Base-by-base conservation (phyloP, 2,329 filamentous ascomycete genomes). In the Microcyclospora pomicola region DNA sequence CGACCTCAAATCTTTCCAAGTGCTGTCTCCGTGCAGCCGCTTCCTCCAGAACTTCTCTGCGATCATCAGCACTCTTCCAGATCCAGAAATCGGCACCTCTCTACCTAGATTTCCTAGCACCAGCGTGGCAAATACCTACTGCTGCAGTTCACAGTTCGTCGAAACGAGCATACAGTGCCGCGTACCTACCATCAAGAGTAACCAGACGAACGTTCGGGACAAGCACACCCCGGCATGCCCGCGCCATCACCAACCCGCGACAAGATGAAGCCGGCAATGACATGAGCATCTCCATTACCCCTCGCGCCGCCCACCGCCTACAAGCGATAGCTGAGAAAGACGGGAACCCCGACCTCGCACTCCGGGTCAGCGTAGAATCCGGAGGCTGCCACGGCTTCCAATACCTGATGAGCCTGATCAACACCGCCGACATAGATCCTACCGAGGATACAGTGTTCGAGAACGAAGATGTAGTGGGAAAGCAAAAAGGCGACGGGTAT, bases 361-460 rank as follows among this genome's bases (percentile, higher is more conserved):
- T 98, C n/a, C 82, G 88, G 37, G 82, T 98, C 48, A 80, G 82
- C 43, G 87, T 98, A 41, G 86, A 93, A 55, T 85, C 81, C 40
- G 91, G 91, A 46, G 91, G 91, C 39, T 98, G 91, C 60, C 91
- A 98, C 62, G 91, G 91, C 35, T 98, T 98, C 60, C 91, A 98
- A 59, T 98, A 98, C 57, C 66, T 93, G 34, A 94, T 98, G 83
- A 83, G 79, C 12, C 71, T 96, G 3, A 80, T 84, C 2, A 75
- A 65, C 13, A 59, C 59, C 9, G 63, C 63, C 12, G 69, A 75
- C 37, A 62, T 80, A 12, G 68, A 73, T 36, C 56, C 72, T 16
- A 78, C 86, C 42, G 91, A 96, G 51, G 91, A 98, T 56, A 91
- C 82, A 0, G 69, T 96, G 15, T 94, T 96, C 51, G 75, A 83